phyloP scores from a whole-genome alignment of 441 rosid genomes.

The Jatropha podagrica region DNA sequence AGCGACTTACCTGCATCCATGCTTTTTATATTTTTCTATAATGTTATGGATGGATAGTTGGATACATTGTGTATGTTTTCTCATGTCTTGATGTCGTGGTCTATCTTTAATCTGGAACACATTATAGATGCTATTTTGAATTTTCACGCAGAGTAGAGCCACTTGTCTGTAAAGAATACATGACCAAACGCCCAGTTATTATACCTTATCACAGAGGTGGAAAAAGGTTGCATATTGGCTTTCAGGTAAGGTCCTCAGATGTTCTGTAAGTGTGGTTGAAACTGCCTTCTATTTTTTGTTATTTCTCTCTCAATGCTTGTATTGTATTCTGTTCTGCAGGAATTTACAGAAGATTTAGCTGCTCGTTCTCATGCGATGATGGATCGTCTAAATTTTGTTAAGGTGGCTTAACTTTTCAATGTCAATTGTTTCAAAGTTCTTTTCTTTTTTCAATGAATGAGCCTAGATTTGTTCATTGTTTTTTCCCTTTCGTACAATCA shows the following conservation, averaged over 20 bases:
- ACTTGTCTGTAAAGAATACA: conserved; percentile 84
- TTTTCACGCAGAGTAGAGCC: conserved; percentile 75
- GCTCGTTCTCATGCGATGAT: conserved; percentile 70
- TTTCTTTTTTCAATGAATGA: not conserved
- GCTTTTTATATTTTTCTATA: not conserved
- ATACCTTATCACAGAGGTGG: conserved; percentile 99
- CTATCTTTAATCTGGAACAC: conserved; percentile 2
- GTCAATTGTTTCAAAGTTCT: conserved; percentile 14
- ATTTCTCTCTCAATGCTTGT: conserved; percentile 9
- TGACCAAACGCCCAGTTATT: conserved; percentile 70
- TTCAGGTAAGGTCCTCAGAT: conserved; percentile 52
- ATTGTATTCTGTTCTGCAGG: conserved; percentile 39
- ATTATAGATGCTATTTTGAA: conserved; percentile 19
- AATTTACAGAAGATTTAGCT: conserved; percentile 77
- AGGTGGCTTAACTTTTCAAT: conserved; percentile 42
- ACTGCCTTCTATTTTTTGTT: not conserved
- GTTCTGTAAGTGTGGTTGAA: conserved; percentile 4
- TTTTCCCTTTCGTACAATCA: not conserved
- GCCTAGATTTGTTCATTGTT: not conserved
- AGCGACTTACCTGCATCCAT: not conserved
- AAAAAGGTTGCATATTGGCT: conserved; percentile 90
- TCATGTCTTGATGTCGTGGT: not conserved
- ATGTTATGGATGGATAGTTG: not conserved
- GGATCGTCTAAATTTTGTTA: conserved; percentile 51
- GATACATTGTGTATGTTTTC: not conserved